phyloP scores from a whole-genome alignment of 2,329 filamentous ascomycete species.

The Penicillium sp. region DNA sequence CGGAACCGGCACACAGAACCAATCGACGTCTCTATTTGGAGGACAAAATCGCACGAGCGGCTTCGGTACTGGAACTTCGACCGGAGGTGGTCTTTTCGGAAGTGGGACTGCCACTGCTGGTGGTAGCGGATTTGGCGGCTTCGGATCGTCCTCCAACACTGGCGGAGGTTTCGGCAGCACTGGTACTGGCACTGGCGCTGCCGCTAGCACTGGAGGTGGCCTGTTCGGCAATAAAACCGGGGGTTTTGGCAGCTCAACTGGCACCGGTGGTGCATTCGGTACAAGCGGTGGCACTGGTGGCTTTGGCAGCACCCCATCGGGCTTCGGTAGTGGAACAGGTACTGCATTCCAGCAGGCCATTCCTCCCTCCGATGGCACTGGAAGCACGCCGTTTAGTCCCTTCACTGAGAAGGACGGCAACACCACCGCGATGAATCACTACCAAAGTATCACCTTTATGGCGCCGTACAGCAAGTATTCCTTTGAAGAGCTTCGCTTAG shows the following conservation, averaged over 20 bases:
- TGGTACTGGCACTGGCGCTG: too few relatives aligned
- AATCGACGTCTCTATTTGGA: slow-evolving; percentile 32
- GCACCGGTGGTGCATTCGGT: too few relatives aligned
- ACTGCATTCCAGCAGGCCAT: slow-evolving; percentile 36
- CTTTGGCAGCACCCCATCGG: slow-evolving; percentile 27
- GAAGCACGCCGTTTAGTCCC: slow-evolving; percentile 38
- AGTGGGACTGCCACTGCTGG: slow-evolving; percentile 18
- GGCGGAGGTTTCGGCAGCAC: too few relatives aligned
- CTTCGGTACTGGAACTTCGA: slow-evolving; percentile 26
- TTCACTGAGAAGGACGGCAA: slow-evolving; percentile 40
- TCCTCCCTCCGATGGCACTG: slow-evolving; percentile 40
- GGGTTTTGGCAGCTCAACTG: too few relatives aligned
- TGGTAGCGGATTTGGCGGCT: slow-evolving; percentile 24
- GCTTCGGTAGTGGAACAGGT: slow-evolving; percentile 35
- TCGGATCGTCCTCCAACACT: too few relatives aligned
- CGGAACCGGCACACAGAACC: slow-evolving; percentile 24
- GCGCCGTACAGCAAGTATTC: slow-evolving; percentile 67
- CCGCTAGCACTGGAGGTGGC: too few relatives aligned
- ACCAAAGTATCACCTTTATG: slow-evolving; percentile 44
- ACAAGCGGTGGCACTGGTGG: slow-evolving; percentile 18
- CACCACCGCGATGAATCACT: slow-evolving; percentile 38
- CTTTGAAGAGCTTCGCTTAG: slow-evolving; percentile 68
- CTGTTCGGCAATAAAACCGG: too few relatives aligned
- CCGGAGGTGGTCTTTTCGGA: slow-evolving; percentile 30
- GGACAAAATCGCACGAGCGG: slow-evolving; percentile 24